Base-by-base conservation (phyloP, 129 eudicot species). In the Chrysanthemum lavandulifolium region DNA sequence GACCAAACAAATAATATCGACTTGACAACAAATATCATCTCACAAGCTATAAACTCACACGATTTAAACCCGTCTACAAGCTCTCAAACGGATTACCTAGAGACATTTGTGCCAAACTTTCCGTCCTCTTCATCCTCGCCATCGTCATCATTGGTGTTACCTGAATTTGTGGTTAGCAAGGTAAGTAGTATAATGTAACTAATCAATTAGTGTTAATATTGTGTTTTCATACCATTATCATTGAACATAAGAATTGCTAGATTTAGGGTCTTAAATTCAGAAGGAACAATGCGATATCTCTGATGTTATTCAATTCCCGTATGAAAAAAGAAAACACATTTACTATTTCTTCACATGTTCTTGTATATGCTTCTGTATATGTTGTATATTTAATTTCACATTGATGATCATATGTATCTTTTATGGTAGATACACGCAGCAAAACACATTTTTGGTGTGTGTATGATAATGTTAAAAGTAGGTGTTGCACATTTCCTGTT, bases 231-330 rank as follows among this genome's bases (percentile, higher is more conserved):
- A 78, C 36, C 21, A 52, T 14, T 66, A 51, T 43, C 53, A 78
- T 59, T 78, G 67, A 71, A 56, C 82, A 73, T 78, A 71, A 21
- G 56, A 54, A 64, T 78, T 78, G 77, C 82, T 78, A 78, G 82
- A 71, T 71, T 78, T 63, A 71, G 77, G 60, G 73, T 29, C 82
- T 63, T 78, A 47, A 78, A 43, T 78, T 78, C 73, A 71, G 77
- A 71, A 77, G 82, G 67, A 61, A 78, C 82, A 78, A 78, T 78
- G 67, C 72, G 72, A 71, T 64, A 68, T 65, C 47, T 71, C 61
- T 71, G 77, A 78, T 71, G 73, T 64, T 63, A 78, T 62, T 0
- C 25, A 23, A 29, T 29, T 71, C 67, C 82, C 72, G 23, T 61
- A 50, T 63, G 73, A 64, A 64, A 67, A 70, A 64, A 43, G 57